A percentile compares a stretch with the other conserved stretches of the same genome.
Evolutionary conservation across 441 rosid genomes (phyloP).

Genomic region (Erodium moschatum): DNA sequence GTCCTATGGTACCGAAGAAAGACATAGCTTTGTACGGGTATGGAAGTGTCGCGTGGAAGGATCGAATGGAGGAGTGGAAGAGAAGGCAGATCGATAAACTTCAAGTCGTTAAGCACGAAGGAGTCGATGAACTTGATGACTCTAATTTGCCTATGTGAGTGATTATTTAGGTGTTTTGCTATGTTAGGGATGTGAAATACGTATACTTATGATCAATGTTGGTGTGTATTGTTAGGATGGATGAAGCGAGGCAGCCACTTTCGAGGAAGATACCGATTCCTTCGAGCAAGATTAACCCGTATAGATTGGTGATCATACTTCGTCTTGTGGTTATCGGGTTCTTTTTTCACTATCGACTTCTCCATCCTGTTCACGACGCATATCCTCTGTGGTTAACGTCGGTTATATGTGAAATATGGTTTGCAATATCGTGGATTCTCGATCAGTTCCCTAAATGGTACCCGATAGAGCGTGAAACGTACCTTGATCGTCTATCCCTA

Average conservation of each 20-base stretch:
- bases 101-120: slow-evolving; percentile 64
- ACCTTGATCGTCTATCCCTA: slow-evolving; percentile 79
- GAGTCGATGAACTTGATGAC: slow-evolving; percentile 52
- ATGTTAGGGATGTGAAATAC: too few species aligned
- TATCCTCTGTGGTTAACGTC: slow-evolving; percentile 85
- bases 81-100: slow-evolving; percentile 73
- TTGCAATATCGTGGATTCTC: slow-evolving; percentile 86
- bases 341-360: slow-evolving; percentile 82
- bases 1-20: slow-evolving; percentile 81
- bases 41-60: slow-evolving; percentile 96
- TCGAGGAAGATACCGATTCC: slow-evolving; percentile 81
- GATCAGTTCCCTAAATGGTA: slow-evolving; percentile 97
- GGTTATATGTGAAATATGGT: slow-evolving; percentile 94
- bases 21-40: slow-evolving; percentile 85
- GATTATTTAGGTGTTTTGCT: background rate
- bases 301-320: slow-evolving; percentile 62
- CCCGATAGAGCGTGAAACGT: slow-evolving; percentile 82
- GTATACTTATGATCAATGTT: background rate
- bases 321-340: slow-evolving; percentile 77
- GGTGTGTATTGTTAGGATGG: slow-evolving; percentile 51
- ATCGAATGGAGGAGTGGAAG: slow-evolving; percentile 87
- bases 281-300: slow-evolving; percentile 84
- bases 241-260: slow-evolving; percentile 94
- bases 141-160: slow-evolving; percentile 71
- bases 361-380: slow-evolving; percentile 81